Conservation (phyloP, 2,329 filamentous ascomycete species). For the Trichoderma semiorbis region DNA sequence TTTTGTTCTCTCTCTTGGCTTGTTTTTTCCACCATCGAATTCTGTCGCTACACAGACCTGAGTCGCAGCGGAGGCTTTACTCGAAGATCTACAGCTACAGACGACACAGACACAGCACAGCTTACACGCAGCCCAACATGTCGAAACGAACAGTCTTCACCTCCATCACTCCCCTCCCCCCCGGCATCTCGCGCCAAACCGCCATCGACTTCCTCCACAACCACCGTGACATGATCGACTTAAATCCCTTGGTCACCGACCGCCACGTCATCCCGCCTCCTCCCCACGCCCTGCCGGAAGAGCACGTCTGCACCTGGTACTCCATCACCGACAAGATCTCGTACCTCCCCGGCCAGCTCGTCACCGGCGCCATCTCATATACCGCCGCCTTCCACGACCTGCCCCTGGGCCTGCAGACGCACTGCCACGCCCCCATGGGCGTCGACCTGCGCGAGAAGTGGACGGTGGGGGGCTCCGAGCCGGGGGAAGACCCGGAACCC, state of each 20-base stretch:
- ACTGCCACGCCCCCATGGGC: slow-evolving; percentile 78
- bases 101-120: background rate
- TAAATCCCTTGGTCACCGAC: slow-evolving; percentile 78
- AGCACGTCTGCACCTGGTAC: slow-evolving; percentile 74
- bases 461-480: slow-evolving; percentile 68
- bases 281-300: slow-evolving; percentile 62
- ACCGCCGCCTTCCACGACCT: slow-evolving; percentile 77
- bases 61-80: background rate
- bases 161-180: slow-evolving; percentile 72
- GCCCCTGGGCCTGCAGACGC: slow-evolving; percentile 70
- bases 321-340: slow-evolving; percentile 71
- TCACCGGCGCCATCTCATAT: slow-evolving; percentile 68
- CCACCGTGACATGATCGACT: slow-evolving; percentile 79
- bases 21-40: background rate
- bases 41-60: background rate
- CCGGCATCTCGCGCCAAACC: slow-evolving; percentile 62
- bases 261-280: slow-evolving; percentile 67
- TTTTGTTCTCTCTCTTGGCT: background rate
- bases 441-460: slow-evolving; percentile 77
- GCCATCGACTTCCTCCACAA: slow-evolving; percentile 73
- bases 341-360: slow-evolving; percentile 66
- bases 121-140: slow-evolving; percentile 45
- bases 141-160: slow-evolving; percentile 70
- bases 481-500: slow-evolving; percentile 64
- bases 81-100: background rate